Conservation (phyloP, 1,284 basidiomycete genomes). For the Rhodotorula sp. region DNA sequence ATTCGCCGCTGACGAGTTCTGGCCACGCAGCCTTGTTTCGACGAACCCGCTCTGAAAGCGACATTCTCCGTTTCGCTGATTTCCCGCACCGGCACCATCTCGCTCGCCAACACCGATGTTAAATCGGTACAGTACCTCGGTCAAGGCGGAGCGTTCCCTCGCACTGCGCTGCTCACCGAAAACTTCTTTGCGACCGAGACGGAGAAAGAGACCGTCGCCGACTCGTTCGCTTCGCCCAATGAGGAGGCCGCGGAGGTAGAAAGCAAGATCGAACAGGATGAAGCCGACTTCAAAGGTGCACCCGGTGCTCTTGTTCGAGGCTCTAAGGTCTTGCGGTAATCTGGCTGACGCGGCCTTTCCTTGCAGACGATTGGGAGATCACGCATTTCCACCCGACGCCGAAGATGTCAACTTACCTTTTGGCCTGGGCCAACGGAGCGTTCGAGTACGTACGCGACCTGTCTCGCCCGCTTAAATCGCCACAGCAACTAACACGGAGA, state of each 20-base stretch:
- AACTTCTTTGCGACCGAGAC: constrained; percentile 12
- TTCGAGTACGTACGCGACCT: constrained; percentile 56
- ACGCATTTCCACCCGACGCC: constrained; percentile 49
- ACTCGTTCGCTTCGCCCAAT: too few relatives aligned
- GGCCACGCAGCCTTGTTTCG: constrained; percentile 62
- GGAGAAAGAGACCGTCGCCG: constrained; percentile 12
- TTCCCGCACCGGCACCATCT: constrained; percentile 61
- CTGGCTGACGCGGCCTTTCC: too few relatives aligned
- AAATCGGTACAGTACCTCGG: constrained; percentile 53
- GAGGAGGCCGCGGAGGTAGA: not conserved
- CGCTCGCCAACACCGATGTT: constrained; percentile 82
- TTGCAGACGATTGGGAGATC: constrained; percentile 44
- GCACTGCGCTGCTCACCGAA: not conserved
- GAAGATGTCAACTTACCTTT: constrained; percentile 84
- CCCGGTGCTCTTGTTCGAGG: too few relatives aligned
- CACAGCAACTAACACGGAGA: not conserved
- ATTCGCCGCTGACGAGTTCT: too few relatives aligned
- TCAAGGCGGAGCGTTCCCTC: constrained; percentile 6
- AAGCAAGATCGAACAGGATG: not conserved
- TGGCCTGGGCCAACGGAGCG: constrained; percentile 84
- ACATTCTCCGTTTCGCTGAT: constrained; percentile 81
- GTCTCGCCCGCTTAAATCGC: too few relatives aligned
- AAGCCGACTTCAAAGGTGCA: not conserved
- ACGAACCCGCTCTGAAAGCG: constrained; percentile 92
- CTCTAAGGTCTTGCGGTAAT: too few relatives aligned